These are phyloP conservation scores for Termitomyces sp. DNA, from an alignment of 768 basidiomycete species.

Conservation along the genomic window DNA sequence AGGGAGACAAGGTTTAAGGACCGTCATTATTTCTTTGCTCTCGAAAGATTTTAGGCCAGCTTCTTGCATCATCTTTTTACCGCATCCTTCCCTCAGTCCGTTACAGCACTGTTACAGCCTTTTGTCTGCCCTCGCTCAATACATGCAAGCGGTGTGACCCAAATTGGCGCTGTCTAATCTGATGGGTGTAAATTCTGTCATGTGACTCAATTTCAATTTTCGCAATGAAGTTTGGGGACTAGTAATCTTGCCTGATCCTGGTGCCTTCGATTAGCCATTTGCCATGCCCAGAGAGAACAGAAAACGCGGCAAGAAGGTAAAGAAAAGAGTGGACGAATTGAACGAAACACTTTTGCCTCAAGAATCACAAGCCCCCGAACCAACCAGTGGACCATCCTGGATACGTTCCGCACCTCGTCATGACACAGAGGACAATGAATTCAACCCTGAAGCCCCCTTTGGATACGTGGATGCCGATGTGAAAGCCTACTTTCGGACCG, in stretches of 20 bases:
- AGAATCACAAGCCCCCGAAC: conserved; percentile 15
- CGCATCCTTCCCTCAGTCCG: too few species aligned
- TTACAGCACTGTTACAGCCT: too few species aligned
- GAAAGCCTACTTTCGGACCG: conserved; percentile 89
- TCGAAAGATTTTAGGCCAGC: conserved; percentile 16
- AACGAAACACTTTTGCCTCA: conserved; percentile 6
- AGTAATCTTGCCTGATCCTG: not conserved
- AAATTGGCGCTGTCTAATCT: too few species aligned
- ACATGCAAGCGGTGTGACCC: too few species aligned
- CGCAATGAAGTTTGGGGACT: not conserved
- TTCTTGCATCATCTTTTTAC: too few species aligned
- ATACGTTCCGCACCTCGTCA: conserved; percentile 42
- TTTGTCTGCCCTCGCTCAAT: too few species aligned
- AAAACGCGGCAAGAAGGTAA: conserved; percentile 16
- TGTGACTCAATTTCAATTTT: not conserved
- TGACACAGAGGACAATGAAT: conserved; percentile 25
- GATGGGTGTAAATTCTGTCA: not conserved
- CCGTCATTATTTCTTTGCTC: conserved; percentile 21
- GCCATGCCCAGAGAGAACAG: conserved; percentile 17
- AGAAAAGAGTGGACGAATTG: conserved; percentile 8
- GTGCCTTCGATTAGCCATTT: not conserved
- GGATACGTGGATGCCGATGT: conserved; percentile 86
- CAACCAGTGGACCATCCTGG: conserved; percentile 59
- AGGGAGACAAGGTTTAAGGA: too few species aligned
- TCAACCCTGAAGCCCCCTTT: conserved; percentile 73